These are phyloP conservation scores for Trichosporon sp. DNA, from an alignment of 1,284 basidiomycete species.

Conservation along the genomic window DNA sequence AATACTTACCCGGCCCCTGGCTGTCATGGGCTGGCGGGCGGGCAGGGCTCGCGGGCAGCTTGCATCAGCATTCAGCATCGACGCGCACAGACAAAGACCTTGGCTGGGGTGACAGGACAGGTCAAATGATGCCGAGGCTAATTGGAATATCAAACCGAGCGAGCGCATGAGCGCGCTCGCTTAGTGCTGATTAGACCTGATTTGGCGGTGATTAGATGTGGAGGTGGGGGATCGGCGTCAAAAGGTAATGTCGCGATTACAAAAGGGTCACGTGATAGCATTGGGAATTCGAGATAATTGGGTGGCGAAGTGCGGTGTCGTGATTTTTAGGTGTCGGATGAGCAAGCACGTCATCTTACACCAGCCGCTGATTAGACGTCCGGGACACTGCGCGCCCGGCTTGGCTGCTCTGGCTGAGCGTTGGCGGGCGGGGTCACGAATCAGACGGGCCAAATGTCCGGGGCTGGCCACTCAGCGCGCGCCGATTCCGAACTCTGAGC, in stretches of 20 bases:
- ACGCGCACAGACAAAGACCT: too few species aligned
- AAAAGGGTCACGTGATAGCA: background rate
- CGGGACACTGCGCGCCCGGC: too few species aligned
- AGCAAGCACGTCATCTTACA: slow-evolving; percentile 4
- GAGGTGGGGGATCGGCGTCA: background rate
- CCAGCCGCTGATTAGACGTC: background rate
- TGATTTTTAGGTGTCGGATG: slow-evolving; percentile 1
- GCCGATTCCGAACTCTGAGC: background rate
- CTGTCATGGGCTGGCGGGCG: too few species aligned
- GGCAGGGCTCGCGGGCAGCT: background rate
- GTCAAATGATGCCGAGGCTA: background rate
- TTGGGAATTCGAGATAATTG: background rate
- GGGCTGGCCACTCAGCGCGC: background rate
- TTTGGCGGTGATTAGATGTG: background rate
- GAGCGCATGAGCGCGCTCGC: too few species aligned
- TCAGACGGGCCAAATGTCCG: background rate
- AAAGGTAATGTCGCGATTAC: background rate
- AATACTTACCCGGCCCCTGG: too few species aligned
- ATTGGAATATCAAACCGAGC: background rate
- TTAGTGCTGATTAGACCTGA: background rate
- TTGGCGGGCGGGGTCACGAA: background rate
- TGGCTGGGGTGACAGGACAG: too few species aligned
- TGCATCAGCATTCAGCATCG: too few species aligned
- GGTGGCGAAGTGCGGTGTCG: background rate
- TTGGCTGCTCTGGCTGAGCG: too few species aligned